Base-by-base conservation (phyloP, 495 filamentous ascomycete genomes). In the Pyrenopolyporus hunteri region DNA sequence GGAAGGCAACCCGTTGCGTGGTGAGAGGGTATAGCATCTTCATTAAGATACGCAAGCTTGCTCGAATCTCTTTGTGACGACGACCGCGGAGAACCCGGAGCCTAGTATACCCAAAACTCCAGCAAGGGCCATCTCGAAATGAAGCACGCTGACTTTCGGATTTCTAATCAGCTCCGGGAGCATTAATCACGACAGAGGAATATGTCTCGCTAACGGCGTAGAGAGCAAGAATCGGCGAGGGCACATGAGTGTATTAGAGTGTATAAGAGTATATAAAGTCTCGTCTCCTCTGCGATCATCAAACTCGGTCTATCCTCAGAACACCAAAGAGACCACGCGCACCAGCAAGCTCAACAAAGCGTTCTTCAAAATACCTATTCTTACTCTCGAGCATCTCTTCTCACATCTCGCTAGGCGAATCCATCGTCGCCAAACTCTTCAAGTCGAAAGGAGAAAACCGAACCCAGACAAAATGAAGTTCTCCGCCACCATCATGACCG, bases 401-500 rank as follows among this genome's bases (percentile, higher is more conserved):
- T n/a, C n/a, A n/a, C n/a, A n/a, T n/a, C n/a, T n/a, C n/a, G n/a
- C n/a, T n/a, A n/a, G n/a, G n/a, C n/a, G n/a, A n/a, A n/a, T n/a
- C n/a, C n/a, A n/a, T n/a, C n/a, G n/a, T n/a, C n/a, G n/a, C 54
- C 6, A 23, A 29, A 43, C 8, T 20, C 22, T 16, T 4, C 43
- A 14, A 45, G 10, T 23, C 1, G 1, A 33, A 19, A 29, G 20
- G 10, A 9, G 19, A 13, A 31, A 19, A 16, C 7, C 28, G 7
- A 47, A 54, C 14, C 23, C n/a, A 59, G 7, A 14, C 48, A 70
- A 57, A 42, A 72, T 72, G 70, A 44, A 72, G 65, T 64, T 66
- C 47, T 46, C 51, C 40, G 45, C 59, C 13, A 46, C 68, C 10
- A 29, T 51, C 40, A 13, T 50, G 17, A 25, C 50, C 25, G 26